A percentile compares a stretch with the other conserved stretches of the same genome.
These are phyloP conservation scores for Fusarium sarcochroum DNA, from an alignment of 2,329 filamentous ascomycete genomes.

Conservation along the genomic window DNA sequence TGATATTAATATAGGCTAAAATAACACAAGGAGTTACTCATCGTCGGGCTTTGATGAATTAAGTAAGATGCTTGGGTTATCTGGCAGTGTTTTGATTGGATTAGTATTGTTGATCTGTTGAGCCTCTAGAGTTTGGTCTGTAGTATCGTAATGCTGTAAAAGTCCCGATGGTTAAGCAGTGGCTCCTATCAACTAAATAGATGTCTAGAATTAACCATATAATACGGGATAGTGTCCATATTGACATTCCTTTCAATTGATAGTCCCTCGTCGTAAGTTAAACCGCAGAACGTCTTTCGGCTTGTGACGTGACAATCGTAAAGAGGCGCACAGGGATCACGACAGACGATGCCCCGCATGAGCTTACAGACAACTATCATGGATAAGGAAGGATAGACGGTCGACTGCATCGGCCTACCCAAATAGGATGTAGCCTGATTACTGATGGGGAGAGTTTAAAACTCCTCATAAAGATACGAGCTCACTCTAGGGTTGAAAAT, in stretches of 20 bases:
- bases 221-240: too few species aligned
- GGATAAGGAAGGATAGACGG: background rate
- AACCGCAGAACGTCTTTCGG: background rate
- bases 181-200: too few species aligned
- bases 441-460: conserved; percentile 21
- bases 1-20: too few species aligned
- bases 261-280: background rate
- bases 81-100: too few species aligned
- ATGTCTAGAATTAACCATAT: too few species aligned
- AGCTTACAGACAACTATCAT: conserved; percentile 10
- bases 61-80: too few species aligned
- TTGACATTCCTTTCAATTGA: background rate
- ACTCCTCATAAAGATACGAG: background rate
- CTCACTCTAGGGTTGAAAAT: background rate
- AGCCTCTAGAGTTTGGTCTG: too few species aligned
- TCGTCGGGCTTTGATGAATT: too few species aligned
- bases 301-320: background rate
- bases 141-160: too few species aligned
- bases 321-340: background rate
- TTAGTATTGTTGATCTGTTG: too few species aligned
- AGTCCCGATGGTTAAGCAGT: too few species aligned
- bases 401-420: background rate
- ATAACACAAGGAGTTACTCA: too few species aligned
- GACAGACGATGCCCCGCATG: conserved; percentile 25
- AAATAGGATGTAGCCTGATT: conserved; percentile 4